Evolutionary conservation across 768 basidiomycete species (phyloP).

Genomic region (Amanita pallidorosea): DNA sequence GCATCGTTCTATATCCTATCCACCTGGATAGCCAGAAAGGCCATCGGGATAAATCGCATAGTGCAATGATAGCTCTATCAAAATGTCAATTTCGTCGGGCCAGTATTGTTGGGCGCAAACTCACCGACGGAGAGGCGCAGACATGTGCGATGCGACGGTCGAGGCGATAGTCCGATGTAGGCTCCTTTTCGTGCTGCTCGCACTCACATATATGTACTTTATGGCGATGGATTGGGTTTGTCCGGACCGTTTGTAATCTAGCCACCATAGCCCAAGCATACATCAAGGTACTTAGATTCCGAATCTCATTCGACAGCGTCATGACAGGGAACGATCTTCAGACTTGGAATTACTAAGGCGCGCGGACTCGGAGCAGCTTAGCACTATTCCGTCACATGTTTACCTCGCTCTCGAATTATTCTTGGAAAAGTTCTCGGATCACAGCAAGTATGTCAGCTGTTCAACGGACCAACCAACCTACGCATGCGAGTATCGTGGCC

Average conservation of each 20-base stretch:
- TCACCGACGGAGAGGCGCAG: not conserved
- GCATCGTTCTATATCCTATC: slow-evolving; percentile 30
- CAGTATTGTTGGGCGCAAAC: not conserved
- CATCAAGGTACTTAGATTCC: too few species aligned
- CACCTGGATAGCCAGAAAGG: slow-evolving; percentile 29
- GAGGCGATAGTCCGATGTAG: not conserved
- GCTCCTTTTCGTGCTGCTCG: not conserved
- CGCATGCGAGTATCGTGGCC: too few species aligned
- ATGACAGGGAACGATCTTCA: too few species aligned
- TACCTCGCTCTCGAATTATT: too few species aligned
- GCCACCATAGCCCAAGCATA: too few species aligned
- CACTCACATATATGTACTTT: not conserved
- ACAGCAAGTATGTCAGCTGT: too few species aligned
- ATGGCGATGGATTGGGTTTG: not conserved
- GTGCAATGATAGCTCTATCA: not conserved
- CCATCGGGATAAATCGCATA: slow-evolving; percentile 1
- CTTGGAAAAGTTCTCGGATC: too few species aligned
- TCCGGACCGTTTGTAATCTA: not conserved
- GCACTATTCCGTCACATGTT: too few species aligned
- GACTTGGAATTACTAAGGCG: too few species aligned
- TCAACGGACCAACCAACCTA: too few species aligned
- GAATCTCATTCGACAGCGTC: too few species aligned
- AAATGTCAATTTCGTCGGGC: not conserved
- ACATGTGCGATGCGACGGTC: not conserved
- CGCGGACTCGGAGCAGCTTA: too few species aligned